Percentiles rank a stretch among this genome's conserved stretches.
These are phyloP conservation scores for Pseudogymnoascus sp. DNA, from an alignment of 2,329 filamentous ascomycete species.

Conservation along the genomic window DNA sequence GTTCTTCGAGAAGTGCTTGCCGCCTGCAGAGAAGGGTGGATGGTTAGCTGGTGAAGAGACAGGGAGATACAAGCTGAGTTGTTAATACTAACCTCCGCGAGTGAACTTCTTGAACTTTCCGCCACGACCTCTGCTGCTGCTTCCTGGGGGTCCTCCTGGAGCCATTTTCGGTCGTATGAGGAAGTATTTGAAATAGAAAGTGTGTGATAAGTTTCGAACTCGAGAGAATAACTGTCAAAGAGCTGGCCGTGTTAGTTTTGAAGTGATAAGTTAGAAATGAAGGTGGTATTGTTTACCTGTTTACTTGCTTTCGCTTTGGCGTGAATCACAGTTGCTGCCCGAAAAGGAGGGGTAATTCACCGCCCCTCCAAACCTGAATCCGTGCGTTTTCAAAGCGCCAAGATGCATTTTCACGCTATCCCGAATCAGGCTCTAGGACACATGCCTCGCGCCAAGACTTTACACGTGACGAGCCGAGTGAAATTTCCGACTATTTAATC, in stretches of 20 bases:
- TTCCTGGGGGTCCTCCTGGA: constrained; percentile 38
- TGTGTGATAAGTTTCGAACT: constrained; percentile 13
- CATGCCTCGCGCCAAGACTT: neutral
- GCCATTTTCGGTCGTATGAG: constrained; percentile 34
- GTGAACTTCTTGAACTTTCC: constrained; percentile 94
- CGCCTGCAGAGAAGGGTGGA: constrained; percentile 48
- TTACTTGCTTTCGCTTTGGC: constrained; percentile 2
- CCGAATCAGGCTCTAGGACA: neutral
- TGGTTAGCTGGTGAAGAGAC: constrained; percentile 17
- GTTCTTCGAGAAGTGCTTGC: constrained; percentile 91
- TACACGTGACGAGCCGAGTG: neutral
- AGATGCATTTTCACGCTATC: constrained; percentile 3
- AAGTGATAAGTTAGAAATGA: neutral
- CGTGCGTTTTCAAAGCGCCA: constrained; percentile 7
- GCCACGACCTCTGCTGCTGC: constrained; percentile 61
- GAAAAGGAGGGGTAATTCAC: constrained; percentile 11
- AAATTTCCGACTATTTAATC: constrained; percentile 9
- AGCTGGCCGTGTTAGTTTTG: neutral
- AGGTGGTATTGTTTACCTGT: constrained; percentile 9
- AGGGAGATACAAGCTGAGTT: neutral
- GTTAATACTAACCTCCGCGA: constrained; percentile 63
- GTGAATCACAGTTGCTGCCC: constrained; percentile 11
- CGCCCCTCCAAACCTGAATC: constrained; percentile 7
- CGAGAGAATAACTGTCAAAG: neutral
- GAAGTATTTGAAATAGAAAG: constrained; percentile 12